Evolutionary conservation across 192 early-diverging fungal genomes (phyloP).

Genomic region (Haplosporangium gracile): DNA sequence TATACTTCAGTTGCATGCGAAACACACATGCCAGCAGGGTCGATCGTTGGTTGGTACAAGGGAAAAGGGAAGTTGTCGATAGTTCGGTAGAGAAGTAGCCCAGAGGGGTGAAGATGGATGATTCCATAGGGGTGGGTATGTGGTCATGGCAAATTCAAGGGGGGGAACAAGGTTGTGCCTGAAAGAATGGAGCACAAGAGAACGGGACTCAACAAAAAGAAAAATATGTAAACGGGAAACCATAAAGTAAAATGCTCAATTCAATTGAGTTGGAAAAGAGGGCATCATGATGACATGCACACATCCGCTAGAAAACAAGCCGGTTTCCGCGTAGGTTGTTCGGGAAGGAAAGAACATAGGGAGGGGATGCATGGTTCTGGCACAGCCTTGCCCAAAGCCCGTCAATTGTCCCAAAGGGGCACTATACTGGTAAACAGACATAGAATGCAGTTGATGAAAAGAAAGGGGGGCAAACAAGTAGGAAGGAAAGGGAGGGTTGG

Average conservation of each 20-base stretch:
- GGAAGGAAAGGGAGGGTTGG: neutral
- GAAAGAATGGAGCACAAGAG: neutral
- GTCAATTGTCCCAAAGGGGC: neutral
- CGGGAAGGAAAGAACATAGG: neutral
- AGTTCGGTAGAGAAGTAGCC: neutral
- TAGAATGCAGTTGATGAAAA: too few relatives aligned
- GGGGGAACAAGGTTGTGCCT: neutral
- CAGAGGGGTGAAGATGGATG: neutral
- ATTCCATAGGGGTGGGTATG: slow-evolving; percentile 10
- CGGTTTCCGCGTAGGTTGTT: slow-evolving; percentile 8
- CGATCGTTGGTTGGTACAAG: neutral
- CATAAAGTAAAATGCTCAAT: neutral
- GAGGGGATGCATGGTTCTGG: slow-evolving; percentile 2
- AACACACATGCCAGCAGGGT: slow-evolving; percentile 1
- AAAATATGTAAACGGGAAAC: neutral
- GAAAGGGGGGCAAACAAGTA: too few relatives aligned
- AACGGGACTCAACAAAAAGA: neutral
- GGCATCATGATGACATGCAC: neutral
- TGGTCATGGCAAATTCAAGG: slow-evolving; percentile 2
- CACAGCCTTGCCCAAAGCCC: slow-evolving; percentile 6
- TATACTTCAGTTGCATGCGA: neutral
- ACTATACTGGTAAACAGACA: too few relatives aligned
- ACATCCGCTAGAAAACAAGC: neutral
- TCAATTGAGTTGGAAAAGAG: neutral
- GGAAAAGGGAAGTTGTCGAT: neutral